Evolutionary conservation across 768 basidiomycete species (phyloP).

Genomic region (Cantharellus cinnabarinus): DNA sequence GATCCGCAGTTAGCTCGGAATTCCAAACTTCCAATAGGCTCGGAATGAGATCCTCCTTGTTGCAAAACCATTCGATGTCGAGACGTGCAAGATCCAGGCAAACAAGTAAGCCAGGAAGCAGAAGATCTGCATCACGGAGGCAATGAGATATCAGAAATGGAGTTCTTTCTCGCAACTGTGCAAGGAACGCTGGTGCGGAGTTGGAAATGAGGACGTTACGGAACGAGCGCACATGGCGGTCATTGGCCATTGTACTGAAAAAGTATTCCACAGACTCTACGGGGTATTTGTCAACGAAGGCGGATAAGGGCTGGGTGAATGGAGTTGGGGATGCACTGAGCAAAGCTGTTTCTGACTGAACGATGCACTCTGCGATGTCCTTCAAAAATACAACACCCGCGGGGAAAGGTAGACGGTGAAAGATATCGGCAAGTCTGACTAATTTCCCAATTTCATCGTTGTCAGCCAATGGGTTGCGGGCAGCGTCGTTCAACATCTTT

Average conservation of each 20-base stretch:
- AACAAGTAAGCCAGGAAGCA: conserved; percentile 54
- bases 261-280: conserved; percentile 72
- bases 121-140: conserved; percentile 28
- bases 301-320: conserved; percentile 80
- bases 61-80: conserved; percentile 49
- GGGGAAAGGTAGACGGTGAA: conserved; percentile 74
- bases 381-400: conserved; percentile 85
- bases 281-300: conserved; percentile 82
- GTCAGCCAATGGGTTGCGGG: conserved; percentile 59
- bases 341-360: conserved; percentile 80
- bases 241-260: conserved; percentile 52
- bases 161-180: conserved; percentile 24
- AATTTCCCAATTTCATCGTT: conserved; percentile 86
- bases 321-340: conserved; percentile 79
- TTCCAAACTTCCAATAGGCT: conserved; percentile 58
- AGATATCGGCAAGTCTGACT: conserved; percentile 89
- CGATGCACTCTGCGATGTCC: conserved; percentile 66
- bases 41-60: conserved; percentile 46
- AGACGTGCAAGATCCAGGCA: conserved; percentile 54
- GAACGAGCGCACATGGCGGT: conserved; percentile 63
- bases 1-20: conserved; percentile 18
- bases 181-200: conserved; percentile 41
- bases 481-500: conserved; percentile 58
- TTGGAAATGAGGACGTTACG: conserved; percentile 64
- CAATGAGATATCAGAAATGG: conserved; percentile 31